Conservation (phyloP, 805 yeast genomes). For the Candida schatavii region DNA sequence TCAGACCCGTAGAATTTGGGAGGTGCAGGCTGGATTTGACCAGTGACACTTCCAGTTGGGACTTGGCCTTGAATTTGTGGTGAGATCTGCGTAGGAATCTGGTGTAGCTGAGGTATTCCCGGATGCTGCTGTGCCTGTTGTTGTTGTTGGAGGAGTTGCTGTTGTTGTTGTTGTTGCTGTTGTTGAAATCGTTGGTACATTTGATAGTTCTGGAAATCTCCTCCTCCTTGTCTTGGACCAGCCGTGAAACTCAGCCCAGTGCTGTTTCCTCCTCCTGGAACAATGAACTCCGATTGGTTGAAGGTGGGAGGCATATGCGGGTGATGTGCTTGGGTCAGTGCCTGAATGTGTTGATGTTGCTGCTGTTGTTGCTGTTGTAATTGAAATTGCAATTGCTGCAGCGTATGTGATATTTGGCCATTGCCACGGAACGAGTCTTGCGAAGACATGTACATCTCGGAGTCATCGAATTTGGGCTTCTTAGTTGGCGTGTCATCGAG, state of each 20-base stretch:
- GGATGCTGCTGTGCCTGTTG: constrained; percentile 13
- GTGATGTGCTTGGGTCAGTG: constrained; percentile 15
- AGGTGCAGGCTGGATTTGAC: constrained; percentile 4
- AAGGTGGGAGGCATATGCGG: constrained; percentile 28
- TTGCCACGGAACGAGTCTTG: constrained; percentile 17
- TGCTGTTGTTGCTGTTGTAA: constrained; percentile 64
- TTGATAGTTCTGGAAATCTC: constrained; percentile 14
- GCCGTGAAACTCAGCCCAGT: too few relatives aligned
- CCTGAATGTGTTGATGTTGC: constrained; percentile 41
- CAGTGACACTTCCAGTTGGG: too few relatives aligned
- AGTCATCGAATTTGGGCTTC: constrained; percentile 35
- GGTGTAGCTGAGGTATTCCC: constrained; percentile 5
- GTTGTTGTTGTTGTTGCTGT: constrained; percentile 21
- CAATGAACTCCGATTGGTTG: constrained; percentile 20
- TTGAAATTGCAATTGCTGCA: constrained; percentile 25
- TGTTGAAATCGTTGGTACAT: constrained; percentile 25
- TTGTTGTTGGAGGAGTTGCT: constrained; percentile 14
- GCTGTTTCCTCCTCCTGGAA: constrained; percentile 4
- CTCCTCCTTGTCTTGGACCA: too few relatives aligned
- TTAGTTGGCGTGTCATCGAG: constrained; percentile 55
- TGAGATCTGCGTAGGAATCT: constrained; percentile 4
- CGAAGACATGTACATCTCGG: constrained; percentile 14
- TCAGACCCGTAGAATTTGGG: constrained; percentile 6
- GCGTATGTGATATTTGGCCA: constrained; percentile 4
- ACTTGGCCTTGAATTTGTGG: too few relatives aligned